Evolutionary conservation across 2,329 filamentous ascomycete genomes (phyloP), one percentile per base, ranked within the genome.

Genomic region (Pyrenophora graminea): DNA sequence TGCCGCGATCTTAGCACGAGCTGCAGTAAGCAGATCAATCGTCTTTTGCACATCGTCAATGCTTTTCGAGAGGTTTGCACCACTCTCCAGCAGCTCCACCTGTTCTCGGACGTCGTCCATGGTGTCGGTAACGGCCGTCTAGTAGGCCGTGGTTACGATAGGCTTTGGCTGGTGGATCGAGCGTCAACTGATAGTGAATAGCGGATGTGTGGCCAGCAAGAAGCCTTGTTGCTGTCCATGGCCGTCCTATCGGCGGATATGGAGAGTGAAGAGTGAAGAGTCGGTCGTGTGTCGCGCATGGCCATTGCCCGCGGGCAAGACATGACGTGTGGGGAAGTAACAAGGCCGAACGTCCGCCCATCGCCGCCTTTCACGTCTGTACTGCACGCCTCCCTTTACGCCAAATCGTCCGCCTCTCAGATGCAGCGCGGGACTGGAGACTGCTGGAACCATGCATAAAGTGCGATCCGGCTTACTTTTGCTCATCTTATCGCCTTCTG

Each of bases 21-120:
- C 90, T 40, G 81, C 80, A 57, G 85, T 82, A 23, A 99, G 84
- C 50, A 90, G 75, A 56, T 91, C 84, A 61, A 99, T 91, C 33
- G 92, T 88, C 53, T 84, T 83, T 70, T 97, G 91, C 15, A 96
- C 88, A 80, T 95, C 87, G 30, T 85, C 77, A 51, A 96, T 85
- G 33, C 86, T 87, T 48, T 87, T 83, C 3, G 82, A 82, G 38
- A 92, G 82, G 67, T 86, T 87, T 27, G 86, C 84, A 57, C 83
- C 85, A 68, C 82, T 85, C 64, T 84, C 83, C 53, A 95, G 84
- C 64, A 85, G 84, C 60, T 85, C 82, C 61, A 94, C 83, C 69
- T 95, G 90, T 63, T 85, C 85, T 71, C 89, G 82, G 59, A 96
- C 78, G 50, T 79, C 74, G 61, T 87, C 84, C 84, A 87, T 87